Evolutionary conservation across 768 basidiomycete species (phyloP).

Genomic region (Auricularia cornea): DNA sequence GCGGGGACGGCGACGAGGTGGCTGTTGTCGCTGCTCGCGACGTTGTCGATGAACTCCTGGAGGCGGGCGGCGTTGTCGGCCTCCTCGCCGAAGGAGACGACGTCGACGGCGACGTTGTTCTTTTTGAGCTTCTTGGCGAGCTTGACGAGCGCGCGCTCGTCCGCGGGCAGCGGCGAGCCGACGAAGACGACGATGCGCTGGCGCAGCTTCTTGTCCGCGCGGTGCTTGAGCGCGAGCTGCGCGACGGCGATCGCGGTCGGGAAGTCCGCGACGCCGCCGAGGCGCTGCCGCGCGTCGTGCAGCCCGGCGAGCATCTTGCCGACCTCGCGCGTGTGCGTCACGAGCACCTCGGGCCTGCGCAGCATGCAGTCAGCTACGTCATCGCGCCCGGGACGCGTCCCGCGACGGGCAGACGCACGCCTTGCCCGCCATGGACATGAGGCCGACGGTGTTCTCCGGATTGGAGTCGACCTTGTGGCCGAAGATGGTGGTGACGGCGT

Average conservation of each 20-base stretch:
- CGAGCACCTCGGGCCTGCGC: slow-evolving; percentile 87
- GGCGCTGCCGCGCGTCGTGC: slow-evolving; percentile 58
- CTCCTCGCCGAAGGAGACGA: slow-evolving; percentile 84
- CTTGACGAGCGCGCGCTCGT: slow-evolving; percentile 73
- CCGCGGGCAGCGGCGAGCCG: slow-evolving; percentile 70
- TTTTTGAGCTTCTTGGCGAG: slow-evolving; percentile 98
- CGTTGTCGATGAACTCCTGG: slow-evolving; percentile 74
- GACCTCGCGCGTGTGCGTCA: slow-evolving; percentile 90
- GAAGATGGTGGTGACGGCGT: slow-evolving; percentile 85
- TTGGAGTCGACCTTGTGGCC: slow-evolving; percentile 92
- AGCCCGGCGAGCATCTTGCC: slow-evolving; percentile 83
- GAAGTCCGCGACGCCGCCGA: slow-evolving; percentile 79
- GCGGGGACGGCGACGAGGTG: slow-evolving; percentile 76
- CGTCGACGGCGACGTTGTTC: slow-evolving; percentile 95
- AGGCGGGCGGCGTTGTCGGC: slow-evolving; percentile 68
- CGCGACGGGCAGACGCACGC: slow-evolving; percentile 50
- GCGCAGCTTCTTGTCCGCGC: slow-evolving; percentile 96
- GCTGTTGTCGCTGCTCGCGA: slow-evolving; percentile 77
- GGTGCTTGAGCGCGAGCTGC: slow-evolving; percentile 92
- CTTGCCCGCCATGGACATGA: slow-evolving; percentile 98
- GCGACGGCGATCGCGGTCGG: slow-evolving; percentile 88
- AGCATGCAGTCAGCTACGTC: neutral
- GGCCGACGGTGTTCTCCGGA: slow-evolving; percentile 93
- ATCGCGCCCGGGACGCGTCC: neutral
- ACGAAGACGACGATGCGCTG: slow-evolving; percentile 94